Evolutionary conservation across 331 rosid genomes (phyloP).

Genomic region (Telfairia occidentalis): DNA sequence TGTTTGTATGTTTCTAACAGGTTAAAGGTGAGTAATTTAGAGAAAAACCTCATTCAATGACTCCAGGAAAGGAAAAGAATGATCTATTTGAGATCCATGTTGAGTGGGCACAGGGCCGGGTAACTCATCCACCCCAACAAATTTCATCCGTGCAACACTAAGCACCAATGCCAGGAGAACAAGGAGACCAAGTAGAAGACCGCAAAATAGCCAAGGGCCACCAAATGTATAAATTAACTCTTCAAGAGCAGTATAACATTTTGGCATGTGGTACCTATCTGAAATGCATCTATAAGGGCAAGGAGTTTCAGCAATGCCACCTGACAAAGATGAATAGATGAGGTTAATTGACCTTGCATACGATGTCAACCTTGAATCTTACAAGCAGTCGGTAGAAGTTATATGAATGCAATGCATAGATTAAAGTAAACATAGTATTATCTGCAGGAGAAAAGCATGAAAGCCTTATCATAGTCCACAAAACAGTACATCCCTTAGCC

Average conservation of each 20-base stretch:
- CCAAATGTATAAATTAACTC: constrained; percentile 94
- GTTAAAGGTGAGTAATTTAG: not conserved
- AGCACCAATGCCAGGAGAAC: constrained; percentile 83
- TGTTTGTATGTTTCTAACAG: not conserved
- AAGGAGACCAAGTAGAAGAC: constrained; percentile 72
- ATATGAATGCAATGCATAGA: not conserved
- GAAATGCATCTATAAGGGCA: constrained; percentile 90
- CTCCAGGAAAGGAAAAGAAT: constrained; percentile 91
- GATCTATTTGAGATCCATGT: constrained; percentile 69
- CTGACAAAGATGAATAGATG: constrained; percentile 28
- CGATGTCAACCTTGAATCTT: not conserved
- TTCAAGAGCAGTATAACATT: constrained; percentile 92
- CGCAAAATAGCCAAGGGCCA: constrained; percentile 93
- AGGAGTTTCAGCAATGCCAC: constrained; percentile 75
- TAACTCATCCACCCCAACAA: constrained; percentile 85
- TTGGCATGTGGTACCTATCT: constrained; percentile 92
- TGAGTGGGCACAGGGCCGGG: constrained; percentile 65
- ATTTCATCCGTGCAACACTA: constrained; percentile 90
- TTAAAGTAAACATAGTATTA: not conserved
- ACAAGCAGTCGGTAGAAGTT: not conserved
- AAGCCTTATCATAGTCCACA: not conserved
- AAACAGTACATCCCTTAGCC: not conserved
- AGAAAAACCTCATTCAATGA: constrained; percentile 78
- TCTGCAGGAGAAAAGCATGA: constrained; percentile 8
- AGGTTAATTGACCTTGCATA: constrained; percentile 10